Evolutionary conservation across 331 rosid species (phyloP).

Genomic region (Acacia pycnantha): DNA sequence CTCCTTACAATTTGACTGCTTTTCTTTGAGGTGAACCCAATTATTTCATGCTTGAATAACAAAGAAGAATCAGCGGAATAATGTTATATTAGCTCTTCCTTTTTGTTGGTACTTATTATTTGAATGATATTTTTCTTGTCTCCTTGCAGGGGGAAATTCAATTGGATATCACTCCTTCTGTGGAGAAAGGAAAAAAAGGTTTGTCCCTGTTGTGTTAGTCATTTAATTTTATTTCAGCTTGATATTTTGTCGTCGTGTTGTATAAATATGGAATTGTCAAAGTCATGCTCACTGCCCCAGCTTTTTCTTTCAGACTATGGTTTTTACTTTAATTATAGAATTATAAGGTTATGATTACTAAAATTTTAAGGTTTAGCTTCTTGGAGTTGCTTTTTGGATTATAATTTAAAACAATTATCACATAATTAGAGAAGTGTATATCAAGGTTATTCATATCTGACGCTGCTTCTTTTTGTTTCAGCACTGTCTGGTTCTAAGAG

Average conservation of each 20-base stretch:
- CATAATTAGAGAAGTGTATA: neutral
- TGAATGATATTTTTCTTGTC: slow-evolving; percentile 14
- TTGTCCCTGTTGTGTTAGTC: slow-evolving; percentile 13
- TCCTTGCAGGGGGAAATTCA: slow-evolving; percentile 55
- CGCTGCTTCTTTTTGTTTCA: slow-evolving; percentile 27
- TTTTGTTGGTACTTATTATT: slow-evolving; percentile 15
- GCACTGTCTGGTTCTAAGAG: slow-evolving; percentile 61
- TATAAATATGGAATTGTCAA: neutral
- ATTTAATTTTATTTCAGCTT: slow-evolving; percentile 10
- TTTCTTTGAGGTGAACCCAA: neutral
- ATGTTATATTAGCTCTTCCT: slow-evolving; percentile 18
- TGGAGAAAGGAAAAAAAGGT: slow-evolving; percentile 64
- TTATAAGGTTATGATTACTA: slow-evolving; percentile 13
- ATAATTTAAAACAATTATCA: neutral
- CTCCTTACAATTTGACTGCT: slow-evolving; percentile 1
- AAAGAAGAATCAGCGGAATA: slow-evolving; percentile 5
- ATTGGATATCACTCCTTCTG: slow-evolving; percentile 39
- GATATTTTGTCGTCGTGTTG: neutral
- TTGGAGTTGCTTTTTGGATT: slow-evolving; percentile 23
- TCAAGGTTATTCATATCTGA: slow-evolving; percentile 19
- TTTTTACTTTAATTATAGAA: neutral
- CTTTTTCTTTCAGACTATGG: neutral
- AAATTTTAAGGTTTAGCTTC: slow-evolving; percentile 3
- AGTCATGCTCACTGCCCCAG: neutral
- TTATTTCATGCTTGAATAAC: neutral